These are phyloP conservation scores for Monosporozyma siamensis DNA, from an alignment of 805 yeast genomes.

Conservation along the genomic window DNA sequence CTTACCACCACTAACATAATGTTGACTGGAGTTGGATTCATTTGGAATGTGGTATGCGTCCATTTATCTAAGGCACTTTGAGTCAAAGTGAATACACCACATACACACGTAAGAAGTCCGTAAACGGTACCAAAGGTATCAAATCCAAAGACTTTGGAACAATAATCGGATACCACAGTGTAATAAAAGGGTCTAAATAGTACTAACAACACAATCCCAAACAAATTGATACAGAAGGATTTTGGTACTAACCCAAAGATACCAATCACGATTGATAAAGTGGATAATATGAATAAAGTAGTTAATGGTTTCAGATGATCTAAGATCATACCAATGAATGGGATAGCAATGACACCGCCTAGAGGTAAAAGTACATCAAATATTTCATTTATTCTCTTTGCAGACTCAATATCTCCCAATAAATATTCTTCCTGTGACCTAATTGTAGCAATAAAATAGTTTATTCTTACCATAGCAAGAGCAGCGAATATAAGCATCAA, in stretches of 20 bases:
- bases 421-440: conserved; percentile 73
- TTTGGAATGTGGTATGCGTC: conserved; percentile 58
- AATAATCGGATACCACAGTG: conserved; percentile 84
- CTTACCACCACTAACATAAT: conserved; percentile 45
- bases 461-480: conserved; percentile 83
- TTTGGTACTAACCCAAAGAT: conserved; percentile 53
- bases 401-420: conserved; percentile 42
- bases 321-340: conserved; percentile 70
- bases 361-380: conserved; percentile 82
- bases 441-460: conserved; percentile 86
- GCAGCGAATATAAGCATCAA: conserved; percentile 73
- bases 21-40: conserved; percentile 79
- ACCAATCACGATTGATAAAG: conserved; percentile 56
- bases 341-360: conserved; percentile 82
- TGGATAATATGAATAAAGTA: conserved; percentile 43
- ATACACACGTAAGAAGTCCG: conserved; percentile 72
- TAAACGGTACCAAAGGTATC: conserved; percentile 86
- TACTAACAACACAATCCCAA: conserved; percentile 66
- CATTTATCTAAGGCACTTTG: conserved; percentile 61
- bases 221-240: conserved; percentile 39
- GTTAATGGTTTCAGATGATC: conserved; percentile 63
- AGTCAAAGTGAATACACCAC: conserved; percentile 70
- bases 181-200: conserved; percentile 86
- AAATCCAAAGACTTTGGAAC: conserved; percentile 90
- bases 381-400: conserved; percentile 53